phyloP scores from a whole-genome alignment of 306 rosid species.

The Trifolium repens region DNA sequence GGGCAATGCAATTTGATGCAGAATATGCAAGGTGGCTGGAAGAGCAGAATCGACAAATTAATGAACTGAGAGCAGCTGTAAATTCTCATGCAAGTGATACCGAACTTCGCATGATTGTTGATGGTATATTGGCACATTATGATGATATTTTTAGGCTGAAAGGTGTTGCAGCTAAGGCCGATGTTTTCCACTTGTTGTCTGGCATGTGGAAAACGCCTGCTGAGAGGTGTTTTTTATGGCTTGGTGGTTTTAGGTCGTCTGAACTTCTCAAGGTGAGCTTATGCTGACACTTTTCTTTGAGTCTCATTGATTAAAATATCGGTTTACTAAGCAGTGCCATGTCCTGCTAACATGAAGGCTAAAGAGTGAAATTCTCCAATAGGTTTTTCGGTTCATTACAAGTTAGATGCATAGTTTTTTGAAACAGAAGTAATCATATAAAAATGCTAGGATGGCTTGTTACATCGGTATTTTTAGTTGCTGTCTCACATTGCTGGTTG shows the following conservation, averaged over 20 bases:
- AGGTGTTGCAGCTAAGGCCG: conserved; percentile 86
- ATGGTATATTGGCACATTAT: conserved; percentile 79
- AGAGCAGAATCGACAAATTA: conserved; percentile 86
- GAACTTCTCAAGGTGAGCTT: conserved; percentile 87
- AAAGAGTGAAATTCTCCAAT: no score
- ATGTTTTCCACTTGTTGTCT: conserved; percentile 94
- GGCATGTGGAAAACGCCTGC: conserved; percentile 99
- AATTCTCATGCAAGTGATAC: conserved; percentile 95
- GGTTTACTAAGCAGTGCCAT: no score
- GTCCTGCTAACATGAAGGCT: no score
- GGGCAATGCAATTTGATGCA: conserved; percentile 93
- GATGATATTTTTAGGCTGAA: conserved; percentile 87
- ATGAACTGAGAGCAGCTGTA: conserved; percentile 94
- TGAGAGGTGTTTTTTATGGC: conserved; percentile 96
- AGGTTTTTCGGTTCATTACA: no score
- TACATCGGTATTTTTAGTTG: no score
- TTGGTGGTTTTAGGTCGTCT: conserved; percentile 95
- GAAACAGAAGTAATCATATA: no score
- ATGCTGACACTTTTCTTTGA: conserved; percentile 25
- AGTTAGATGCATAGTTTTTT: no score
- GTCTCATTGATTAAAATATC: conserved; percentile 24
- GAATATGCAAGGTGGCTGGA: conserved; percentile 96
- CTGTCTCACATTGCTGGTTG: no score
- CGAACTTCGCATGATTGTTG: conserved; percentile 91
- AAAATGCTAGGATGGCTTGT: no score